These are phyloP conservation scores for Setaria viridis DNA, from an alignment of 202 grass and related monocot species.

Conservation along the genomic window DNA sequence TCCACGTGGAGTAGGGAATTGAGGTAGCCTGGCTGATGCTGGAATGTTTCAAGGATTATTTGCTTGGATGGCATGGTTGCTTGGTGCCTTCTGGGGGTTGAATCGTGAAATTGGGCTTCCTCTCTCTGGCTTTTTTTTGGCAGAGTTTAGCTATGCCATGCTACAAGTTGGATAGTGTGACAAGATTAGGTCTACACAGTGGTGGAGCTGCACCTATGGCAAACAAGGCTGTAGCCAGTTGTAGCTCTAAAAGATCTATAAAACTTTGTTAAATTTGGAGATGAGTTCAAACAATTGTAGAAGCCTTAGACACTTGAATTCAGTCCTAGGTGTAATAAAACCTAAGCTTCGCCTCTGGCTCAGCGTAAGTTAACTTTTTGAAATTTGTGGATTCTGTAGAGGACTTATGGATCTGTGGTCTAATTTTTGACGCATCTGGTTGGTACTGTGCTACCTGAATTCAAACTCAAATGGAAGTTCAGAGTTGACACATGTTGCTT, in stretches of 20 bases:
- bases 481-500: not conserved
- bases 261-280: not conserved
- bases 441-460: conserved; percentile 27
- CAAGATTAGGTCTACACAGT: not conserved
- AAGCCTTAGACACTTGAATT: not conserved
- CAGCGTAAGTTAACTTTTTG: not conserved
- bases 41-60: conserved; percentile 10
- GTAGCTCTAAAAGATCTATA: not conserved
- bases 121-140: not conserved
- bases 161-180: conserved; percentile 25
- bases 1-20: conserved; percentile 11
- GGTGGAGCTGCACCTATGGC: not conserved
- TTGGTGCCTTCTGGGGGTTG: not conserved
- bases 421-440: conserved; percentile 5
- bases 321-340: not conserved
- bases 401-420: conserved; percentile 8
- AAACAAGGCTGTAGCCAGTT: not conserved
- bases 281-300: not conserved
- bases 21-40: conserved; percentile 1
- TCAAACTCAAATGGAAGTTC: conserved; percentile 25
- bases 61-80: not conserved
- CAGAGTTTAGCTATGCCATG: conserved; percentile 17
- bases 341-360: not conserved
- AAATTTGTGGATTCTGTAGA: conserved; percentile 22
- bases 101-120: conserved; percentile 31